Percentiles rank a stretch among this genome's conserved stretches.
phyloP scores from a whole-genome alignment of 306 rosid genomes.

The Pueraria montana region DNA sequence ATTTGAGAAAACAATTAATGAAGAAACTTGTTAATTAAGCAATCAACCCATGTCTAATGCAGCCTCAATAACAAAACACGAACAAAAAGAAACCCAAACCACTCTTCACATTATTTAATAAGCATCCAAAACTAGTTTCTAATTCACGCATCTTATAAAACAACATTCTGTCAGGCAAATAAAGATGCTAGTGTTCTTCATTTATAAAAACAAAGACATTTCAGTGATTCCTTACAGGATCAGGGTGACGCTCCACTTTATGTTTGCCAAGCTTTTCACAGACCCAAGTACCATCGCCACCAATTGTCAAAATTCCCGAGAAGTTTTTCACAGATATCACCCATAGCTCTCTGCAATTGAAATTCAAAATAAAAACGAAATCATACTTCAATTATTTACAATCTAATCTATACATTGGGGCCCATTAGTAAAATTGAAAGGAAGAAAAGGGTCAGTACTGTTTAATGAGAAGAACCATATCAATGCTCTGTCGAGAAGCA shows the following conservation, averaged over 20 bases:
- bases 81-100: slow-evolving; percentile 33
- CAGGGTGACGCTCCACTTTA: slow-evolving; percentile 67
- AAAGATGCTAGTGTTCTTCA: background rate
- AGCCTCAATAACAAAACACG: slow-evolving; percentile 19
- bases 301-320: slow-evolving; percentile 71
- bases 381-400: background rate
- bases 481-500: slow-evolving; percentile 74
- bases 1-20: slow-evolving; percentile 10
- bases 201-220: slow-evolving; percentile 13
- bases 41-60: background rate
- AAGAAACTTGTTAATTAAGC: slow-evolving; percentile 10
- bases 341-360: slow-evolving; percentile 63
- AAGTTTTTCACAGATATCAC: slow-evolving; percentile 82
- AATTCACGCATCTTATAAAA: background rate
- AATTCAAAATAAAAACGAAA: slow-evolving; percentile 28
- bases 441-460: slow-evolving; percentile 50
- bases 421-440: background rate
- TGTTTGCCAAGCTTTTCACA: slow-evolving; percentile 63
- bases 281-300: slow-evolving; percentile 73
- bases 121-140: slow-evolving; percentile 31
- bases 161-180: background rate
- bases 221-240: slow-evolving; percentile 69
- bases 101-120: background rate
- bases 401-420: background rate
- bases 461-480: slow-evolving; percentile 73